These are phyloP conservation scores for Medicago lupulina DNA, from an alignment of 306 rosid genomes.

Conservation along the genomic window DNA sequence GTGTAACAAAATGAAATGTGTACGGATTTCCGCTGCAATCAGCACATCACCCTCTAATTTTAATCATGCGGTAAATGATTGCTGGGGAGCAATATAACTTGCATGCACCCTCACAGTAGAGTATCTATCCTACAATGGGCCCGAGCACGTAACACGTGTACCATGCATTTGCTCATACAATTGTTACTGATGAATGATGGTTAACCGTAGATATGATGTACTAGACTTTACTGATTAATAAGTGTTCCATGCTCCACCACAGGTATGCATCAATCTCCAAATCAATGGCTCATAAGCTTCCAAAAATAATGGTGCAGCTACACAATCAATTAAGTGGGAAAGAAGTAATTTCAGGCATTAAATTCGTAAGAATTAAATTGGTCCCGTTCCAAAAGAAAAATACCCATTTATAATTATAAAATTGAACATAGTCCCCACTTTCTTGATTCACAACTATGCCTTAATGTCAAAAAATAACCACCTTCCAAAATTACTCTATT, in stretches of 20 bases:
- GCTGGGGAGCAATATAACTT: neutral
- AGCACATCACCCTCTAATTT: neutral
- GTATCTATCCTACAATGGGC: neutral
- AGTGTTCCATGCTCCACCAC: neutral
- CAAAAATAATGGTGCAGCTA: constrained; percentile 37
- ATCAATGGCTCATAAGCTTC: constrained; percentile 29
- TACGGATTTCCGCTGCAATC: too few relatives aligned
- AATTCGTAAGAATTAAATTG: constrained; percentile 29
- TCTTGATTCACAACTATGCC: neutral
- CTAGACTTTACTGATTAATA: constrained; percentile 1
- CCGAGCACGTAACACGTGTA: neutral
- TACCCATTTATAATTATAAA: neutral
- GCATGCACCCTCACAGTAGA: neutral
- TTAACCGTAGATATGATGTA: neutral
- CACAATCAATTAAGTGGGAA: constrained; percentile 25
- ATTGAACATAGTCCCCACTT: neutral
- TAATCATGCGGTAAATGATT: neutral
- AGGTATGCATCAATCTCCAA: neutral
- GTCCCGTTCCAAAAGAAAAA: constrained; percentile 12
- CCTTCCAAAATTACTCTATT: constrained; percentile 3
- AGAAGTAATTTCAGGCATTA: constrained; percentile 31
- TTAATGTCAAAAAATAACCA: too few relatives aligned
- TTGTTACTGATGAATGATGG: neutral
- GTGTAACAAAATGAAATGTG: too few relatives aligned
- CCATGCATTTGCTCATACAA: neutral